Evolutionary conservation across 768 basidiomycete genomes (phyloP).

Genomic region (Xerocomellus amylosporus): DNA sequence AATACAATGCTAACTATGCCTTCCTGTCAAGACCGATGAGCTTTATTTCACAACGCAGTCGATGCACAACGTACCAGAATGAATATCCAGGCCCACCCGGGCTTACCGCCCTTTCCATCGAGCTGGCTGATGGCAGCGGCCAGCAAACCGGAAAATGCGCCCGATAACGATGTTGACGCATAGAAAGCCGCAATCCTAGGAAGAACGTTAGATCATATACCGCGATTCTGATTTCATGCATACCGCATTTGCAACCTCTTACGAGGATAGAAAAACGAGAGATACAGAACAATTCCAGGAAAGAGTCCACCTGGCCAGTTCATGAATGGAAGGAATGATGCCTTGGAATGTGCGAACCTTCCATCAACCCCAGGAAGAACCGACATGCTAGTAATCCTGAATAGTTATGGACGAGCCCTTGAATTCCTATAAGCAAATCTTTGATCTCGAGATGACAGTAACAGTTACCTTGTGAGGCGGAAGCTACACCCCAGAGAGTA

Average conservation of each 20-base stretch:
- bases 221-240: not conserved
- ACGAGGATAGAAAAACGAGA: slow-evolving; percentile 47
- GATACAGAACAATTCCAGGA: slow-evolving; percentile 54
- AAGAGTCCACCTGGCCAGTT: slow-evolving; percentile 49
- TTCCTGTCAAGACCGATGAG: slow-evolving; percentile 34
- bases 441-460: not conserved
- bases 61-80: slow-evolving; percentile 38
- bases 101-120: slow-evolving; percentile 47
- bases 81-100: slow-evolving; percentile 65
- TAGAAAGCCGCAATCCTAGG: slow-evolving; percentile 38
- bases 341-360: slow-evolving; percentile 41
- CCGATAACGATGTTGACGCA: slow-evolving; percentile 47
- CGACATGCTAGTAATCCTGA: slow-evolving; percentile 53
- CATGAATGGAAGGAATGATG: not conserved
- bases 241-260: slow-evolving; percentile 24
- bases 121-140: slow-evolving; percentile 58
- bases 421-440: not conserved
- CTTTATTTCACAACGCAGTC: not conserved
- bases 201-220: not conserved
- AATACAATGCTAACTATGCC: slow-evolving; percentile 62
- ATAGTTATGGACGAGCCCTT: slow-evolving; percentile 47
- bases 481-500: slow-evolving; percentile 61
- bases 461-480: slow-evolving; percentile 52
- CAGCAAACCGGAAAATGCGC: slow-evolving; percentile 62
- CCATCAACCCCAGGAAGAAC: slow-evolving; percentile 53